phyloP scores from a whole-genome alignment of 148 eudicot genomes.

The Hydrangea macrophylla region DNA sequence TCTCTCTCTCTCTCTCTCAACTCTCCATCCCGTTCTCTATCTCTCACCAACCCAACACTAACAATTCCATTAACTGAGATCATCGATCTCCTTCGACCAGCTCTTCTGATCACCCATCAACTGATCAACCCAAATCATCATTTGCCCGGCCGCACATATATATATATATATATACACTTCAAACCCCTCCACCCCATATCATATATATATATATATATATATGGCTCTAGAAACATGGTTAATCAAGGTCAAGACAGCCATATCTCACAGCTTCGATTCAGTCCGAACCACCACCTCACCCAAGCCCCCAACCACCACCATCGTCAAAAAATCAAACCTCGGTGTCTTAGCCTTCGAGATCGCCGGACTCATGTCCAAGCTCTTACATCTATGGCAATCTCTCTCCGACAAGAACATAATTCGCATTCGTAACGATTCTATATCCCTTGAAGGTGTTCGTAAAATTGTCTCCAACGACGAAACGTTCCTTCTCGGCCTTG shows the following conservation, averaged over 20 bases:
- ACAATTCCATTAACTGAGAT: too few species aligned
- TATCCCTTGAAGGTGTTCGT: constrained; percentile 57
- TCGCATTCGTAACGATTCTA: constrained; percentile 49
- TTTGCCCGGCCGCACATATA: background rate
- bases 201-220: background rate
- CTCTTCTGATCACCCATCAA: background rate
- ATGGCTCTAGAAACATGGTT: constrained; percentile 78
- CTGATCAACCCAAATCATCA: background rate
- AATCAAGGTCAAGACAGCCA: constrained; percentile 45
- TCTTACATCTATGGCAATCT: constrained; percentile 57
- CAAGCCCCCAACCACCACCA: constrained; percentile 17
- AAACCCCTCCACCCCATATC: background rate
- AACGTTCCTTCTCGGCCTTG: constrained; percentile 60
- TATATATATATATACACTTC: too few species aligned
- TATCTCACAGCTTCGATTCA: constrained; percentile 30
- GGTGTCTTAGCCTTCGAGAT: constrained; percentile 76
- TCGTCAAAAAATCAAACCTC: constrained; percentile 34
- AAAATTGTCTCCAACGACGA: constrained; percentile 80
- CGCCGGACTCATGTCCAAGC: constrained; percentile 59
- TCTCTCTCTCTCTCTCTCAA: background rate
- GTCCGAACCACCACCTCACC: constrained; percentile 18
- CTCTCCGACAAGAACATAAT: constrained; percentile 54
- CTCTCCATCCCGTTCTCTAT: background rate
- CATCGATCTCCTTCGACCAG: background rate
- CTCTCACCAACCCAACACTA: background rate